A percentile compares a stretch with the other conserved stretches of the same genome.
Evolutionary conservation across 2,329 filamentous ascomycete species (phyloP).

Genomic region (Neofusicoccum umdonicola): DNA sequence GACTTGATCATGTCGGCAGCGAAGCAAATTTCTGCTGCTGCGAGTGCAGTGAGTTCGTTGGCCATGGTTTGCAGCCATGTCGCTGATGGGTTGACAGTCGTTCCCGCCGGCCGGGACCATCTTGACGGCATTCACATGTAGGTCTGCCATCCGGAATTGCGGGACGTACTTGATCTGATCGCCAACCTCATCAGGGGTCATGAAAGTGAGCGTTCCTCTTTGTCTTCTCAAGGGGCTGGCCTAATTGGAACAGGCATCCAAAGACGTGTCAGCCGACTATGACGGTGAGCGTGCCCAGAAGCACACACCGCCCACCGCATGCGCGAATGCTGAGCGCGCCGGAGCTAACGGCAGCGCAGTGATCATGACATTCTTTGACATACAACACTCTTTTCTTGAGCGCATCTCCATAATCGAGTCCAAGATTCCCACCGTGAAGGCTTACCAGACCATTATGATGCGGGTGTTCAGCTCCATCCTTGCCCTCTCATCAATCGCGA

Average conservation of each 20-base stretch:
- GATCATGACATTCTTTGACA: conserved; percentile 40
- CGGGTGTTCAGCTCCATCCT: conserved; percentile 39
- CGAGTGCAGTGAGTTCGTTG: conserved; percentile 9
- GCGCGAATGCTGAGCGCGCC: too few species aligned
- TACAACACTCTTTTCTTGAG: conserved; percentile 39
- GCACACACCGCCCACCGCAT: too few species aligned
- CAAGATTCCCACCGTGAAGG: conserved; percentile 29
- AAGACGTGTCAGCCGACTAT: conserved; percentile 37
- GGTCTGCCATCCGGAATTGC: conserved; percentile 15
- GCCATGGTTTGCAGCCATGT: neutral
- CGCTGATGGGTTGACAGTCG: neutral
- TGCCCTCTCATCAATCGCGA: conserved; percentile 34
- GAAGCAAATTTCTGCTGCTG: conserved; percentile 20
- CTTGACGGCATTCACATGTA: conserved; percentile 23
- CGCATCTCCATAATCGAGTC: conserved; percentile 36
- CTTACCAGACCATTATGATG: conserved; percentile 37
- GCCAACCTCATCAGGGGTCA: neutral
- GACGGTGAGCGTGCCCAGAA: conserved; percentile 22
- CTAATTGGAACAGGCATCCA: conserved; percentile 26
- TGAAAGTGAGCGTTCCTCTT: neutral
- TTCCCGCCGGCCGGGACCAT: conserved; percentile 12
- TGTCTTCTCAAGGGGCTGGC: too few species aligned
- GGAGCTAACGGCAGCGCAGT: conserved; percentile 13
- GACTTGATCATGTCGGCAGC: conserved; percentile 22
- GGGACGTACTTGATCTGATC: neutral